These are phyloP conservation scores for Nigrospora sphaerica DNA, from an alignment of 2,329 filamentous ascomycete genomes.

Conservation along the genomic window DNA sequence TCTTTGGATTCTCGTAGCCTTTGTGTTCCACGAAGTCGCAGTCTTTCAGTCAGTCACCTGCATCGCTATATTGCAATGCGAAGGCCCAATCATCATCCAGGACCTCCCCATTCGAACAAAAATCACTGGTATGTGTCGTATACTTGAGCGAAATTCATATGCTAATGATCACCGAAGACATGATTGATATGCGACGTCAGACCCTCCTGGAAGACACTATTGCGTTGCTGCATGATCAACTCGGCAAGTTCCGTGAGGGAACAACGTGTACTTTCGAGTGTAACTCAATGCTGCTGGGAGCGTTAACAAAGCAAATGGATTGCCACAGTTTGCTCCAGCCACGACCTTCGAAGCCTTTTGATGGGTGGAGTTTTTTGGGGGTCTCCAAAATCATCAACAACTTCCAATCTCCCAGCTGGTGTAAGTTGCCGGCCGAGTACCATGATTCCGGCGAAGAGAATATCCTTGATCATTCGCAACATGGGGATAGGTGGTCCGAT, in stretches of 20 bases:
- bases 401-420: too few species aligned
- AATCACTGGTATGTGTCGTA: slow-evolving; percentile 1
- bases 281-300: slow-evolving; percentile 9
- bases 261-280: slow-evolving; percentile 8
- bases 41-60: slow-evolving; percentile 5
- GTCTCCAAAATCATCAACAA: too few species aligned
- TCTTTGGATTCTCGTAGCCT: slow-evolving; percentile 5
- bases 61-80: slow-evolving; percentile 5
- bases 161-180: background rate
- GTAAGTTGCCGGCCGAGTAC: too few species aligned
- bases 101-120: slow-evolving; percentile 3
- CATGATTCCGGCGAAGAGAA: too few species aligned
- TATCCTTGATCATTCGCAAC: too few species aligned
- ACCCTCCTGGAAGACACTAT: background rate
- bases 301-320: slow-evolving; percentile 6
- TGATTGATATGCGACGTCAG: background rate
- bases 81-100: background rate
- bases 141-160: background rate
- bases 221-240: slow-evolving; percentile 3
- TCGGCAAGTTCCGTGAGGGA: background rate
- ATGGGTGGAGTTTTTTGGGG: too few species aligned
- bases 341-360: too few species aligned
- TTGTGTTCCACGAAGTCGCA: slow-evolving; percentile 1
- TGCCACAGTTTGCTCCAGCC: too few species aligned
- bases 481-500: too few species aligned